Conservation (phyloP, 106 monocot genomes). For the Apostasia ramifera region DNA sequence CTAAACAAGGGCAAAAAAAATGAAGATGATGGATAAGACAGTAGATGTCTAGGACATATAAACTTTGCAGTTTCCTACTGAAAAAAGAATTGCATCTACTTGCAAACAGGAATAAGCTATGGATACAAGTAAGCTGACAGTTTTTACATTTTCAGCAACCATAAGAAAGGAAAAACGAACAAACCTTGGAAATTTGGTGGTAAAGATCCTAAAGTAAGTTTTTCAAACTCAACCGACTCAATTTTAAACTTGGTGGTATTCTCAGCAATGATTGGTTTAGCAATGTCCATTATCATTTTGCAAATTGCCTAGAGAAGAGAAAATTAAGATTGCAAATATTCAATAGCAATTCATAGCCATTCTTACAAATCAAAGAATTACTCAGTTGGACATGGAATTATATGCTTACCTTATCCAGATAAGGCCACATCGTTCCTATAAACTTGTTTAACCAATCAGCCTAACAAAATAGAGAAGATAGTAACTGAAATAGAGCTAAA, state of each 20-base stretch:
- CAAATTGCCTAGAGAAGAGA: slow-evolving; percentile 62
- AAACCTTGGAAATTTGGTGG: slow-evolving; percentile 91
- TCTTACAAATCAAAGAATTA: neutral
- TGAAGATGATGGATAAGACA: too few species aligned
- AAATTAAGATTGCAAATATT: neutral
- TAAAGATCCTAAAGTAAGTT: slow-evolving; percentile 71
- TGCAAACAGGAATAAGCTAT: too few species aligned
- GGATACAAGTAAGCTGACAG: too few species aligned
- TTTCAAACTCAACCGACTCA: slow-evolving; percentile 88
- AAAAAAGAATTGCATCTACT: too few species aligned
- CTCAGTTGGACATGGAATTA: neutral
- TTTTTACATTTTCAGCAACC: too few species aligned
- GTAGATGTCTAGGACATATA: too few species aligned
- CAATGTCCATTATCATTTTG: slow-evolving; percentile 61
- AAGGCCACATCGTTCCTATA: slow-evolving; percentile 88
- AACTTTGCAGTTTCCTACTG: too few species aligned
- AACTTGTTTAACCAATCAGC: slow-evolving; percentile 95
- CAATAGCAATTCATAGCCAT: neutral
- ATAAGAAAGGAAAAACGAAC: neutral
- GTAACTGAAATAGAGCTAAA: neutral
- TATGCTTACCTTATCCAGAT: slow-evolving; percentile 77
- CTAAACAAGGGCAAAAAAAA: too few species aligned
- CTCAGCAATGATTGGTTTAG: slow-evolving; percentile 93
- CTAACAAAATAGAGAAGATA: slow-evolving; percentile 23
- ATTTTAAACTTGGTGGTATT: slow-evolving; percentile 82